Conservation (phyloP, 495 filamentous ascomycete species). For the Mytilinidion resinicola region DNA sequence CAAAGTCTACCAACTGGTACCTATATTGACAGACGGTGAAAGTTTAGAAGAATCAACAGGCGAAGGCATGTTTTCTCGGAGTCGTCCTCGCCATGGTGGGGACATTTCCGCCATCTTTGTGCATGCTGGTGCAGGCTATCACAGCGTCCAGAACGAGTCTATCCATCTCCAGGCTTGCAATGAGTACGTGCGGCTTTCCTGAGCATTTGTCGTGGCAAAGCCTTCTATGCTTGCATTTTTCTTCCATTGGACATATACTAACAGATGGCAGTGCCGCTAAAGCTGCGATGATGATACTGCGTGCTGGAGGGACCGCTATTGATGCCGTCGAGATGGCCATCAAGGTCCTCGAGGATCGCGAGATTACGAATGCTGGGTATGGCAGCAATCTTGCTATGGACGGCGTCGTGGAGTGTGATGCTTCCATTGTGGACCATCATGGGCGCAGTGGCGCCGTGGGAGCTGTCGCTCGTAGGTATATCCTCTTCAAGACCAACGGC, state of each 20-base stretch:
- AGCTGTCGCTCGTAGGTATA: constrained; percentile 71
- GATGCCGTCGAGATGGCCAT: constrained; percentile 93
- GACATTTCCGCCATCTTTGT: constrained; percentile 74
- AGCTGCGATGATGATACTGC: constrained; percentile 71
- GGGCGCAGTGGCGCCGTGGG: constrained; percentile 91
- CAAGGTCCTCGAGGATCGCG: constrained; percentile 77
- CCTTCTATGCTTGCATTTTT: not conserved
- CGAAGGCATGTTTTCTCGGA: constrained; percentile 31
- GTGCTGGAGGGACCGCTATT: constrained; percentile 67
- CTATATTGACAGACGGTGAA: constrained; percentile 15
- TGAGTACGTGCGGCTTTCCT: constrained; percentile 55
- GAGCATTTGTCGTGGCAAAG: not conserved
- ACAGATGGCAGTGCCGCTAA: constrained; percentile 59
- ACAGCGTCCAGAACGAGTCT: constrained; percentile 74
- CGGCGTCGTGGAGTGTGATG: constrained; percentile 89
- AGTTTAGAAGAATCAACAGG: constrained; percentile 1
- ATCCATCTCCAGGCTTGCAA: constrained; percentile 79
- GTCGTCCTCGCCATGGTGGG: constrained; percentile 31
- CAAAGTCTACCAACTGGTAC: not conserved
- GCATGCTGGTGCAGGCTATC: constrained; percentile 94
- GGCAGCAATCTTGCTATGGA: constrained; percentile 92
- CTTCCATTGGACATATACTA: not conserved
- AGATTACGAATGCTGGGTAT: constrained; percentile 94
- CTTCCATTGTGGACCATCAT: constrained; percentile 80
- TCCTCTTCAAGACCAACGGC: not conserved